These are phyloP conservation scores for Podila clonocystis DNA, from an alignment of 192 early-diverging fungal species.

Conservation along the genomic window DNA sequence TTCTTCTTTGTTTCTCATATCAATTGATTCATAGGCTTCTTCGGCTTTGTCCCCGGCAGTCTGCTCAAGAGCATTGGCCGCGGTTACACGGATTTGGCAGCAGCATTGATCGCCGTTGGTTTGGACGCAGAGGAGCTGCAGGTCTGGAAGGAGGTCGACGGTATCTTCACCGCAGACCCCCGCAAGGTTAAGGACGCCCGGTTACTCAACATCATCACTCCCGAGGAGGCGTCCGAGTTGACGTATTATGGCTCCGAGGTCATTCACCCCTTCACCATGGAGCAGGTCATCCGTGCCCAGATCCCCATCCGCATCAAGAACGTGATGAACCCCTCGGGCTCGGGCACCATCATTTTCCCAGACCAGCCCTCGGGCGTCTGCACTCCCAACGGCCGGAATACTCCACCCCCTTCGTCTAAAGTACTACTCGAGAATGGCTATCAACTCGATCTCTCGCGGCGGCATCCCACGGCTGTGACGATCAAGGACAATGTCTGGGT, in stretches of 20 bases:
- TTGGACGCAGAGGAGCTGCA: conserved; percentile 91
- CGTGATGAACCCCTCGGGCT: conserved; percentile 91
- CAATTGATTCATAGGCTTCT: conserved; percentile 72
- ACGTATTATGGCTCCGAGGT: conserved; percentile 97
- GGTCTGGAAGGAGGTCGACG: conserved; percentile 99
- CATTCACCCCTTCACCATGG: conserved; percentile 99
- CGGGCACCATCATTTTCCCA: conserved; percentile 94
- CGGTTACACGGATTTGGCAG: conserved; percentile 98
- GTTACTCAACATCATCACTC: conserved; percentile 91
- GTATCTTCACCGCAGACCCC: conserved; percentile 99
- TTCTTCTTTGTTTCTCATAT: background rate
- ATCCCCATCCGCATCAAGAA: conserved; percentile 99
- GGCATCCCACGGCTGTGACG: conserved; percentile 96
- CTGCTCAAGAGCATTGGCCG: conserved; percentile 93
- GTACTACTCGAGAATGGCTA: conserved; percentile 81
- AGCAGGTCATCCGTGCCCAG: conserved; percentile 95
- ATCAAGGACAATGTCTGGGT: conserved; percentile 98
- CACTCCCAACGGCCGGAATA: conserved; percentile 59
- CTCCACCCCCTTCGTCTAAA: conserved; percentile 62
- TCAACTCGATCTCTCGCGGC: conserved; percentile 73
- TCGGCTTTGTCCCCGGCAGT: conserved; percentile 97
- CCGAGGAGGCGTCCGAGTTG: conserved; percentile 97
- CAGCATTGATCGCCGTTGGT: conserved; percentile 93
- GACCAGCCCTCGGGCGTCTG: conserved; percentile 67
- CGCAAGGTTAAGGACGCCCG: conserved; percentile 91